Percentiles rank a stretch among this genome's conserved stretches.
These are phyloP conservation scores for Solanum ossicruentum DNA, from an alignment of 257 asterid species.

Conservation along the genomic window DNA sequence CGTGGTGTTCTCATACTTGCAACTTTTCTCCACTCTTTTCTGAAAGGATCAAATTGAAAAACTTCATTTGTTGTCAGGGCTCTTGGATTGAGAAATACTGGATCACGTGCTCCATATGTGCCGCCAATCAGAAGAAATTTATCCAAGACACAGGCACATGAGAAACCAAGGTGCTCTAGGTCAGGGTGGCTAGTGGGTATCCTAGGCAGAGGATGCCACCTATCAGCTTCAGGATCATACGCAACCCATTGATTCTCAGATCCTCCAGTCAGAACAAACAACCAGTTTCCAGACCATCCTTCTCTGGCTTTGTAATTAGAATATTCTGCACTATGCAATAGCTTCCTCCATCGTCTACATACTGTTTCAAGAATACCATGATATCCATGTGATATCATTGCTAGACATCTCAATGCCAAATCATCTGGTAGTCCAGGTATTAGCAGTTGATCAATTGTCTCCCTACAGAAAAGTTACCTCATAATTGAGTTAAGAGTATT, in stretches of 20 bases:
- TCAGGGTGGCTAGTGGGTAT: neutral
- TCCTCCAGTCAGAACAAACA: neutral
- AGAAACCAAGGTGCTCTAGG: neutral
- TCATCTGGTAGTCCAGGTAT: slow-evolving; percentile 1
- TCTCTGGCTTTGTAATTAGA: neutral
- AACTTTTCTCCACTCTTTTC: neutral
- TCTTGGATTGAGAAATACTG: neutral
- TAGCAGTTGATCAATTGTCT: neutral
- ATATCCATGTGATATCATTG: neutral
- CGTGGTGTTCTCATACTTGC: slow-evolving; percentile 1
- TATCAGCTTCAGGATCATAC: neutral
- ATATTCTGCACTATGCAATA: neutral
- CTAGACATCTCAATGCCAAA: slow-evolving; percentile 1
- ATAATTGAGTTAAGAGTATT: neutral
- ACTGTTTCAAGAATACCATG: neutral
- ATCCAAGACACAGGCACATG: neutral
- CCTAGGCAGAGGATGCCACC: neutral
- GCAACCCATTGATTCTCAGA: neutral
- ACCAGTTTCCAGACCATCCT: neutral
- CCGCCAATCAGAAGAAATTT: neutral
- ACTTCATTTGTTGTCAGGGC: neutral
- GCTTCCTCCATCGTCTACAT: neutral
- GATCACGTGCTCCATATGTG: neutral
- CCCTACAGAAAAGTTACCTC: neutral
- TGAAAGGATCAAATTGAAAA: neutral